These are phyloP conservation scores for Asterochloris erici DNA, from an alignment of 139 green algal species.

Conservation along the genomic window DNA sequence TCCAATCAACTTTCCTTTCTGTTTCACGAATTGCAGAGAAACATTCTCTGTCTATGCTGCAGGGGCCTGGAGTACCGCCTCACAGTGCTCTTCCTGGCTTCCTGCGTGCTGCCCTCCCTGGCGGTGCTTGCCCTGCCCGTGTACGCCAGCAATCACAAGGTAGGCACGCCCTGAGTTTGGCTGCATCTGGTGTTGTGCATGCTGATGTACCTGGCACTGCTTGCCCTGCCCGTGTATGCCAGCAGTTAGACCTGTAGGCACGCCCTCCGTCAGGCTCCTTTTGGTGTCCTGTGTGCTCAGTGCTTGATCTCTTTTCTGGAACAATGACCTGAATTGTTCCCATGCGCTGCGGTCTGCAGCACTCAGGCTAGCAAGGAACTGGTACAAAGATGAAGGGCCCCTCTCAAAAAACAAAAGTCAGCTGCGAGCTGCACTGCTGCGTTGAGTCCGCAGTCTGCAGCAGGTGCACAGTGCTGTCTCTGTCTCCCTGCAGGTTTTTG, in stretches of 20 bases:
- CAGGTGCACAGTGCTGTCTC: too few species aligned
- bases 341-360: too few species aligned
- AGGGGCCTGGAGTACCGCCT: conserved; percentile 14
- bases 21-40: too few species aligned
- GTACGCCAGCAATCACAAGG: conserved; percentile 7
- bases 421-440: too few species aligned
- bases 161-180: not conserved
- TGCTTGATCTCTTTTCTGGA: too few species aligned
- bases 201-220: not conserved
- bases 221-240: not conserved
- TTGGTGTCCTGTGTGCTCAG: not conserved
- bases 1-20: too few species aligned
- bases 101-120: not conserved
- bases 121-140: conserved; percentile 2
- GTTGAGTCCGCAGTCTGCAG: too few species aligned
- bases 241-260: not conserved
- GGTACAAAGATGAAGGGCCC: too few species aligned
- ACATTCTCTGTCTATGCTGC: not conserved
- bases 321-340: too few species aligned
- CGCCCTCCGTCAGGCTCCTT: not conserved
- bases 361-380: too few species aligned
- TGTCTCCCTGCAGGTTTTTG: conserved; percentile 6
- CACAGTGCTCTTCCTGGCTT: conserved; percentile 15
- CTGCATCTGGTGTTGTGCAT: not conserved
- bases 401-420: too few species aligned